Base-by-base conservation (phyloP, 441 rosid species). In the Populus tomentosa region DNA sequence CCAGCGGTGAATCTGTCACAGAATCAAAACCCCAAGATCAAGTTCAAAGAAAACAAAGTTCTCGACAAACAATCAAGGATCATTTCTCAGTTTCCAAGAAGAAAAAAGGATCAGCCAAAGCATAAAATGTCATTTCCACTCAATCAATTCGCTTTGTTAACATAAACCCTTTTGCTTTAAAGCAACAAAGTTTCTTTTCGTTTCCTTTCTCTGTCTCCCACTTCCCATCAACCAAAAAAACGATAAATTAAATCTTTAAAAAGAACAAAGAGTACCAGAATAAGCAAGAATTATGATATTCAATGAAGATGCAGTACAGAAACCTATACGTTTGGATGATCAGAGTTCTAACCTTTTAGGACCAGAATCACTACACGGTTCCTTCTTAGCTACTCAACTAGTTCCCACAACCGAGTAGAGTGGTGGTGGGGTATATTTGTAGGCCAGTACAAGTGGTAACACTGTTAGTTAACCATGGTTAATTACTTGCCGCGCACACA, bases 401-500 rank as follows among this genome's bases (percentile, higher is more conserved):
- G 3, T 10, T 40, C 46, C 14, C 3, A 1, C 46, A 10, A 10
- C 14, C 5, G 16, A 5, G 6, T 1, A 4, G 1, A 2, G 1
- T 0, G 3, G 13, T 1, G 14, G 9, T 7, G 67, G 21, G 23
- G 11, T 63, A 69, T 75, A 69, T 75, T 78, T 80, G 75, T 64
- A 66, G 63, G 3, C 3, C 1, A 2, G 7, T 23, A 1, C 6
- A 4, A 7, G 1, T 14, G 6, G 3, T 2, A 1, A 1, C 6
- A 20, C 32, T 16, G 7, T 50, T 53, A 20, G 50, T 40, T 75
- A 83, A 83, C 84, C 75, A 70, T 73, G 77, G 86, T 80, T 80
- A 77, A 69, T 42, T 13, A 24, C 18, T 26, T 32, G 6, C 35
- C 33, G 20, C 23, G 74, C 77, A 67, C 82, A 67, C 79, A 70